Evolutionary conservation across 306 rosid species (phyloP), one percentile per base, ranked within the genome.

Genomic region (Hippophae rhamnoides): DNA sequence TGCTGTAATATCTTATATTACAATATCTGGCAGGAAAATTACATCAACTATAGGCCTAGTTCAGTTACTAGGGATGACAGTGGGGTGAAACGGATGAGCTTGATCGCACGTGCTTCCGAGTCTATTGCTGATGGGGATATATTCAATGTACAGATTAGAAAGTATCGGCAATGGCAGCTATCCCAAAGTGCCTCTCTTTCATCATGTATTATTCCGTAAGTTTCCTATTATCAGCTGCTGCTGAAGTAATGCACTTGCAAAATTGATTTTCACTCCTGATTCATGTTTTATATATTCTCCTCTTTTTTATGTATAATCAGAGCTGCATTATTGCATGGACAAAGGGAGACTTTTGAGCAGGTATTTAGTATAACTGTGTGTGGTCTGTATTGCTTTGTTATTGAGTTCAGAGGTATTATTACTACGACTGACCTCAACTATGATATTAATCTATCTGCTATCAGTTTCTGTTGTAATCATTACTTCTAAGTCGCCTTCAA

Each of bases 81-180:
- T 75, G 96, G 89, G 64, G 47, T 83, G 56, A 86, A 85, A 72
- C 95, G 90, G 23, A 85, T 92, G 99, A 68, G 73, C 70, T 70
- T 78, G 69, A 83, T 92, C 64, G 95, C 96, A 45, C 80, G 81
- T 65, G 93, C 99, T 13, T 89, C 99, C 47, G 99, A 88, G 76
- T 88, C 95, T 67, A 88, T 92, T 75, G 95, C 87, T 43, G 81
- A 82, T 76, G 99, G 90, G 47, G 99, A 92, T 76, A 80, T 92
- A 66, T 76, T 92, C 77, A 86, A 84, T 54, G 96, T 92, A 52
- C 96, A 92, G 72, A 92, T 92, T 76, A 82, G 95, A 73, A 89
- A 93, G 75, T 79, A 92, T 77, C 82, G 88, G 43, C 99, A 92
- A 68, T 92, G 96, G 99, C 96, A 92, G 75, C 99, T 92, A 67